These are phyloP conservation scores for Leishmania gerbilli DNA, from an alignment of 208 protist genomes.

Conservation along the genomic window DNA sequence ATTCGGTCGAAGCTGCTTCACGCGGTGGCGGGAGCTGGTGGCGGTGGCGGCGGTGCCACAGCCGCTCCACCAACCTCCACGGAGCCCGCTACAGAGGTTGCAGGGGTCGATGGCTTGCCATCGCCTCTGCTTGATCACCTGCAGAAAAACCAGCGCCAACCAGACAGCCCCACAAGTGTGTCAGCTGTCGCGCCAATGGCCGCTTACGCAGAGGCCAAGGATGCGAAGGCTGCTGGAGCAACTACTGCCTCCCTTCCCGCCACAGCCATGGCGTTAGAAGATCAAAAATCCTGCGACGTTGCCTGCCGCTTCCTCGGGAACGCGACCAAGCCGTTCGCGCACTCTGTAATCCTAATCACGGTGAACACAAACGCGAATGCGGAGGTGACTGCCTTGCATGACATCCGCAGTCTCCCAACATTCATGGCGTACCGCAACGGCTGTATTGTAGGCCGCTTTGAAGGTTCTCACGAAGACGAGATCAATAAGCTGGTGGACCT, in stretches of 20 bases:
- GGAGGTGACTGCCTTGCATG: slow-evolving; percentile 74
- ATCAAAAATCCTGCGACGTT: slow-evolving; percentile 22
- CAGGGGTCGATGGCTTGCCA: neutral
- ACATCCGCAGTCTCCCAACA: slow-evolving; percentile 87
- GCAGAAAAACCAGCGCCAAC: neutral
- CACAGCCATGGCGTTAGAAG: slow-evolving; percentile 24
- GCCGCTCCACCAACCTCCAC: too few relatives aligned
- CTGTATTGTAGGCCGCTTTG: slow-evolving; percentile 61
- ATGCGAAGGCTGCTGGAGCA: neutral
- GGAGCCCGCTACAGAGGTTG: neutral
- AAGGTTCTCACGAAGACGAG: slow-evolving; percentile 67
- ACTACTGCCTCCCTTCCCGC: neutral
- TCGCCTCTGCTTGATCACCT: neutral
- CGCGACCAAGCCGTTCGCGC: slow-evolving; percentile 11
- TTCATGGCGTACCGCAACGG: slow-evolving; percentile 83
- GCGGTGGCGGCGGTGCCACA: neutral
- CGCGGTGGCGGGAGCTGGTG: slow-evolving; percentile 26
- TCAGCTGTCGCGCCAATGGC: neutral
- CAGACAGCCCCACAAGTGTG: neutral
- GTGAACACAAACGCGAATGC: slow-evolving; percentile 81
- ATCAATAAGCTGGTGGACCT: slow-evolving; percentile 49
- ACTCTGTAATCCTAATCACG: slow-evolving; percentile 50
- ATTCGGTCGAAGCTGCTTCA: slow-evolving; percentile 53
- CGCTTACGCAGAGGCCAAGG: neutral
- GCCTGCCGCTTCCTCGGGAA: slow-evolving; percentile 29